Percentiles rank a stretch among this genome's conserved stretches.
phyloP scores from a whole-genome alignment of 176 grass and related monocot genomes.

The Oryza glaberrima region DNA sequence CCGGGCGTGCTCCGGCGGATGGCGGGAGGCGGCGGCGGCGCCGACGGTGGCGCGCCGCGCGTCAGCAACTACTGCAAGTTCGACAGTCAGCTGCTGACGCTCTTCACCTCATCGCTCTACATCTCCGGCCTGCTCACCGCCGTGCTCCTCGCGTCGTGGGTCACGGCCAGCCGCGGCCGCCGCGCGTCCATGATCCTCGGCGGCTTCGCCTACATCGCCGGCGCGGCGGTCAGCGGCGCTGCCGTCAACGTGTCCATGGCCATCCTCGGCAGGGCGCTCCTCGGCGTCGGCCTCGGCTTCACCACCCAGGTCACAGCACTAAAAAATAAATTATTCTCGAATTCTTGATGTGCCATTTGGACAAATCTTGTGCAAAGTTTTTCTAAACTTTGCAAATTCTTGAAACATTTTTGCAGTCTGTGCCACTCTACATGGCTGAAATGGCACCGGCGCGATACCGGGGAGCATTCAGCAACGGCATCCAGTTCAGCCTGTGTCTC shows the following conservation, averaged over 20 bases:
- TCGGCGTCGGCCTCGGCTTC: slow-evolving; percentile 68
- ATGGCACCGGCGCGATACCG: slow-evolving; percentile 49
- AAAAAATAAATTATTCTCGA: too few relatives aligned
- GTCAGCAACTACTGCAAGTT: slow-evolving; percentile 91
- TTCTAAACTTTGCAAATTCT: not conserved
- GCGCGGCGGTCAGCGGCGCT: not conserved
- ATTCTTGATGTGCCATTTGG: not conserved
- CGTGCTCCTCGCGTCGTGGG: slow-evolving; percentile 37
- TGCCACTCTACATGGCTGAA: slow-evolving; percentile 61
- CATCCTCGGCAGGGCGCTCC: slow-evolving; percentile 35
- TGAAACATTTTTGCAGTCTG: slow-evolving; percentile 32
- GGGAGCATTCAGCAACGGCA: slow-evolving; percentile 61
- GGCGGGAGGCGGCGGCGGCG: slow-evolving; percentile 39
- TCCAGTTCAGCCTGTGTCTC: slow-evolving; percentile 50
- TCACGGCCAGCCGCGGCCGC: slow-evolving; percentile 40
- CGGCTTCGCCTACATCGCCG: slow-evolving; percentile 24
- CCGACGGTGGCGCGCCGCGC: not conserved
- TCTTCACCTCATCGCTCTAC: slow-evolving; percentile 90
- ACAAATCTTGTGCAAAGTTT: not conserved
- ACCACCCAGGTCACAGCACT: slow-evolving; percentile 42
- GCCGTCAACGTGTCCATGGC: too few relatives aligned
- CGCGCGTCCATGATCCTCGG: slow-evolving; percentile 42
- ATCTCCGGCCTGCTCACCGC: slow-evolving; percentile 10
- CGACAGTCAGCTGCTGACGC: slow-evolving; percentile 45
- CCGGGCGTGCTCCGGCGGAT: slow-evolving; percentile 67